Evolutionary conservation across 495 filamentous ascomycete species (phyloP).

Genomic region (Neurospora africana): DNA sequence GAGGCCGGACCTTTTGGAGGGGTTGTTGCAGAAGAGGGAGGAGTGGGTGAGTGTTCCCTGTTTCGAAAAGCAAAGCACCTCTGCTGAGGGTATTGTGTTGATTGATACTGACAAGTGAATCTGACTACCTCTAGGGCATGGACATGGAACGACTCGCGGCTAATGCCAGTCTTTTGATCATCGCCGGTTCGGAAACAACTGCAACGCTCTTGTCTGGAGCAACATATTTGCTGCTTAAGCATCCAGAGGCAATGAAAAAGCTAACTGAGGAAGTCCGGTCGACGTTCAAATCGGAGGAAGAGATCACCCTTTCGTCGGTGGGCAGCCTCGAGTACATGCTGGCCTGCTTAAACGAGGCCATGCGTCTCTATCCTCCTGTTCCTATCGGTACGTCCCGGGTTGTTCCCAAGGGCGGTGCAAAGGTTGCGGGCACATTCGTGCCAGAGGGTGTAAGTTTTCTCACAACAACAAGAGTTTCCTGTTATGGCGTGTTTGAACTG

Average conservation of each 20-base stretch:
- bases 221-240: slow-evolving; percentile 37
- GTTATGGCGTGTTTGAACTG: background rate
- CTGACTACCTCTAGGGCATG: background rate
- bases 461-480: slow-evolving; percentile 2
- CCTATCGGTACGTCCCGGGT: slow-evolving; percentile 35
- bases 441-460: slow-evolving; percentile 23
- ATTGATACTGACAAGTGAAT: background rate
- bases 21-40: slow-evolving; percentile 29
- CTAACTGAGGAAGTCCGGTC: slow-evolving; percentile 39
- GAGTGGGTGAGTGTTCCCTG: slow-evolving; percentile 8
- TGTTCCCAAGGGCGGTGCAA: slow-evolving; percentile 32
- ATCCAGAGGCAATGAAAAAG: slow-evolving; percentile 28
- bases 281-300: slow-evolving; percentile 31
- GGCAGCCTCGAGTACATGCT: slow-evolving; percentile 38
- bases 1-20: slow-evolving; percentile 32
- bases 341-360: slow-evolving; percentile 41
- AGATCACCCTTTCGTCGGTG: slow-evolving; percentile 39
- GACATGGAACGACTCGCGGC: slow-evolving; percentile 12
- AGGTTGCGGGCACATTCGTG: slow-evolving; percentile 34
- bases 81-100: background rate
- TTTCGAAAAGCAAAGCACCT: background rate
- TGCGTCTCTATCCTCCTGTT: slow-evolving; percentile 46
- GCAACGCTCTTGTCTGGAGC: slow-evolving; percentile 37
- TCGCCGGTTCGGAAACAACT: slow-evolving; percentile 42
- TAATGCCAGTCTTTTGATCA: slow-evolving; percentile 15